Base-by-base conservation (phyloP, 306 rosid genomes). In the Vachellia collinsii region DNA sequence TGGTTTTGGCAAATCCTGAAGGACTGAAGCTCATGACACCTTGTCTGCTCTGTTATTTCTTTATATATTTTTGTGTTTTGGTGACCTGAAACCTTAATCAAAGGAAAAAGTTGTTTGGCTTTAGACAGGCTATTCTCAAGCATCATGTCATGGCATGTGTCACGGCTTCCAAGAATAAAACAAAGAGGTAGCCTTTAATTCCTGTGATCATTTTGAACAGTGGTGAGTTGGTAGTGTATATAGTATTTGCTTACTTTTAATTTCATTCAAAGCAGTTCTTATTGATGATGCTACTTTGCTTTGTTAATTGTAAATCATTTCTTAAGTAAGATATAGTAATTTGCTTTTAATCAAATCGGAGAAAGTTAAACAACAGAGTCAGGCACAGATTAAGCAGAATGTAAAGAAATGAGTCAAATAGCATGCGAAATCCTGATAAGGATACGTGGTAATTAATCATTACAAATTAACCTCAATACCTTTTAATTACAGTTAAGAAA, bases 121-220 rank as follows among this genome's bases (percentile, higher is more conserved):
- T 83, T 69, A 72, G 74, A 73, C 20, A 66, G 58, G 75, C 67
- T 13, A 54, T 22, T 65, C n/a, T 68, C 39, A 56, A 53, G 54
- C 25, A 77, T 34, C 46, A 54, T 44, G 64, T 38, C 65, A 50
- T 69, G 72, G 54, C 69, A 23, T 61, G 67, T 41, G 78, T 75
- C 62, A 73, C 75, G 73, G 74, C 72, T 47, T 68, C 53, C 70
- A 79, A 70, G 25, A 68, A 70, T 75, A 68, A 75, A 70, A 36
- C 74, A 44, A 44, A 43, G 56, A 67, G 22, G 13, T 8, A 11
- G 23, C 51, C 42, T 11, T 68, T 68, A 25, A 42, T 68, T 67
- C 22, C 3, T 39, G 48, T 39, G 56, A 50, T 66, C 38, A 66
- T 16, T 16, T 29, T 38, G 39, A 7, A 39, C n/a, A 19, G 25